phyloP scores from a whole-genome alignment of 2,329 filamentous ascomycete genomes.

The Penicillium rolfsii region DNA sequence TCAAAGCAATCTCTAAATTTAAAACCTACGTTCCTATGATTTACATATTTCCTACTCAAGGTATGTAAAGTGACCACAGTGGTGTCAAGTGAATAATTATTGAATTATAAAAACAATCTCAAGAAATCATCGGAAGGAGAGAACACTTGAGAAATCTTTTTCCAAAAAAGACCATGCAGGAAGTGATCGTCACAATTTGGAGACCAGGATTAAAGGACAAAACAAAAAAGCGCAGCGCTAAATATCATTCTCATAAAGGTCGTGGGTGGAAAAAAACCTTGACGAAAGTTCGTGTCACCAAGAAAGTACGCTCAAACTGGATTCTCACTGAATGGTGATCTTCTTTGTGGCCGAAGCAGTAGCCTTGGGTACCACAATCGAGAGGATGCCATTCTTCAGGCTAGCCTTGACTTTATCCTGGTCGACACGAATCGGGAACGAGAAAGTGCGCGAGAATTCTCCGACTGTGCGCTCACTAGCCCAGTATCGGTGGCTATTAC shows the following conservation, averaged over 20 bases:
- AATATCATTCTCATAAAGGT: not conserved
- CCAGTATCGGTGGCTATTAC: slow-evolving; percentile 56
- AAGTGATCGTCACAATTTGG: not conserved
- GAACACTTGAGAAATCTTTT: too few species aligned
- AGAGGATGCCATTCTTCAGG: slow-evolving; percentile 63
- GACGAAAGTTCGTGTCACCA: not conserved
- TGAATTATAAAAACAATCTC: not conserved
- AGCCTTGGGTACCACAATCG: slow-evolving; percentile 61
- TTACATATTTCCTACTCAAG: too few species aligned
- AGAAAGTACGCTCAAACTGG: not conserved
- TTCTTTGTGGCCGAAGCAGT: slow-evolving; percentile 53
- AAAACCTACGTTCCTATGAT: too few species aligned
- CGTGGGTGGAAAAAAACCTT: not conserved
- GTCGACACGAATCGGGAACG: slow-evolving; percentile 61
- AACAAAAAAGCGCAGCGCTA: not conserved
- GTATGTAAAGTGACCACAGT: too few species aligned
- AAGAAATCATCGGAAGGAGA: not conserved
- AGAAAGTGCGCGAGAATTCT: slow-evolving; percentile 62
- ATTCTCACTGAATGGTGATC: slow-evolving; percentile 60
- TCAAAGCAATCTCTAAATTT: too few species aligned
- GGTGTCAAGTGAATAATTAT: not conserved
- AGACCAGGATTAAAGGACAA: not conserved
- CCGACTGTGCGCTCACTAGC: slow-evolving; percentile 62
- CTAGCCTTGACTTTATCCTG: slow-evolving; percentile 65
- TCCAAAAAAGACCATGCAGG: not conserved